These are phyloP conservation scores for Colletotrichum sp. DNA, from an alignment of 2,329 filamentous ascomycete species.

Conservation along the genomic window DNA sequence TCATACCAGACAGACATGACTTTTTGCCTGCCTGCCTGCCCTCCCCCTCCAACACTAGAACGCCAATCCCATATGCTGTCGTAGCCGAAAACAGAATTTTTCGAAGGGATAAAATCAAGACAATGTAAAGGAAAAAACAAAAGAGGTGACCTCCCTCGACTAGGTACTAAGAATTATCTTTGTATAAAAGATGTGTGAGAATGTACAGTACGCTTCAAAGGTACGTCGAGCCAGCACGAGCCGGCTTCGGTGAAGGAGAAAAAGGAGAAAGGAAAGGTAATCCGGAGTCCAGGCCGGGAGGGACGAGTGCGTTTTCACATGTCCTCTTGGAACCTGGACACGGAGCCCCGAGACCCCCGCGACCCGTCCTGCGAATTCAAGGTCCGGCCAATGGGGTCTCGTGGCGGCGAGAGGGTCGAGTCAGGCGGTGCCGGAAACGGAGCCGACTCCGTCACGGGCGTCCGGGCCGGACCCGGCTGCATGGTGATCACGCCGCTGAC, in stretches of 20 bases:
- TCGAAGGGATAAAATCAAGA: neutral
- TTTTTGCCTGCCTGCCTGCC: neutral
- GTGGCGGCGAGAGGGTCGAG: conserved; percentile 20
- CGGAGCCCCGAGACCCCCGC: conserved; percentile 34
- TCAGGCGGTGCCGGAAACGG: conserved; percentile 46
- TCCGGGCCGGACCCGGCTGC: conserved; percentile 69
- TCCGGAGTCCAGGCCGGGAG: neutral
- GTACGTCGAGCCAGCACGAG: neutral
- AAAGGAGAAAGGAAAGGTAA: neutral
- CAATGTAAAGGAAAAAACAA: neutral
- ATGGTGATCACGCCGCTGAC: conserved; percentile 66
- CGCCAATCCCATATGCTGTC: conserved; percentile 19
- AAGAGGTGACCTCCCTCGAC: neutral
- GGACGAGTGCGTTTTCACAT: conserved; percentile 25
- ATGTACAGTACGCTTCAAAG: conserved; percentile 18
- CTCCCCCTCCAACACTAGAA: neutral
- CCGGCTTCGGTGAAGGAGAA: neutral
- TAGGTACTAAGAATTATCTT: conserved; percentile 19
- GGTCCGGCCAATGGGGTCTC: conserved; percentile 44
- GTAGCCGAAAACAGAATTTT: neutral
- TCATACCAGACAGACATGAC: neutral
- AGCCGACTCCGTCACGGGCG: conserved; percentile 61
- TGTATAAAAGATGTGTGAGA: conserved; percentile 2
- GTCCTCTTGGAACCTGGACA: conserved; percentile 46
- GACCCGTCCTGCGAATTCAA: conserved; percentile 36